These are phyloP conservation scores for Lipomyces mesembrius DNA, from an alignment of 805 yeast genomes.

Conservation along the genomic window DNA sequence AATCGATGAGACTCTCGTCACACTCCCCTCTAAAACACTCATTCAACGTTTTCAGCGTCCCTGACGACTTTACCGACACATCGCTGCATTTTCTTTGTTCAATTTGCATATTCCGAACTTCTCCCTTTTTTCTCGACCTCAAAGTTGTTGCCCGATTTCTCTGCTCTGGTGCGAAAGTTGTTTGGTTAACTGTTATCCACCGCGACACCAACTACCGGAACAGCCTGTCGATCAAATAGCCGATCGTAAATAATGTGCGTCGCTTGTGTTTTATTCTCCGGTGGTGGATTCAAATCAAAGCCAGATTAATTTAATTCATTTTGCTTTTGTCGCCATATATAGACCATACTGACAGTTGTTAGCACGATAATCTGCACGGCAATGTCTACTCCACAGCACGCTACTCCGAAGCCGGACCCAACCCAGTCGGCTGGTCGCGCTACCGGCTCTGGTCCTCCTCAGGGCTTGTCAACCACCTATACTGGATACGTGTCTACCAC, in stretches of 20 bases:
- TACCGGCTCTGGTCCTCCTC: conserved; percentile 22
- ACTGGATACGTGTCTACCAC: conserved; percentile 80
- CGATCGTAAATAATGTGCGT: neutral
- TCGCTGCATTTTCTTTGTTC: neutral
- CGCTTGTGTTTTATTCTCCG: neutral
- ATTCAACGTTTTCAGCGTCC: neutral
- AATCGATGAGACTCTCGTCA: neutral
- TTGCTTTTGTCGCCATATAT: neutral
- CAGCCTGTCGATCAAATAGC: neutral
- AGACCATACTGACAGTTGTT: neutral
- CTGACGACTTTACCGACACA: neutral
- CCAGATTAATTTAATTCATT: too few species aligned
- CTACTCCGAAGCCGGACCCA: conserved; percentile 24
- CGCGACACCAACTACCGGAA: neutral
- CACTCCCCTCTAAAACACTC: neutral
- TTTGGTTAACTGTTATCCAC: neutral
- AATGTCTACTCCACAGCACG: conserved; percentile 25
- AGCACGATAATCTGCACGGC: neutral
- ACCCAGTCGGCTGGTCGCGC: conserved; percentile 8
- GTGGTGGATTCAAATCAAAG: neutral
- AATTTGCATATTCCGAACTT: neutral
- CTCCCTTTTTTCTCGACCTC: conserved; percentile 2
- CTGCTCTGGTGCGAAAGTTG: neutral
- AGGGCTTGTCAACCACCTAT: conserved; percentile 55
- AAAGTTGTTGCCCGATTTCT: neutral